Percentiles rank a stretch among this genome's conserved stretches.
Conservation (phyloP, 768 basidiomycete genomes). For the Psilocybe cyanescens region DNA sequence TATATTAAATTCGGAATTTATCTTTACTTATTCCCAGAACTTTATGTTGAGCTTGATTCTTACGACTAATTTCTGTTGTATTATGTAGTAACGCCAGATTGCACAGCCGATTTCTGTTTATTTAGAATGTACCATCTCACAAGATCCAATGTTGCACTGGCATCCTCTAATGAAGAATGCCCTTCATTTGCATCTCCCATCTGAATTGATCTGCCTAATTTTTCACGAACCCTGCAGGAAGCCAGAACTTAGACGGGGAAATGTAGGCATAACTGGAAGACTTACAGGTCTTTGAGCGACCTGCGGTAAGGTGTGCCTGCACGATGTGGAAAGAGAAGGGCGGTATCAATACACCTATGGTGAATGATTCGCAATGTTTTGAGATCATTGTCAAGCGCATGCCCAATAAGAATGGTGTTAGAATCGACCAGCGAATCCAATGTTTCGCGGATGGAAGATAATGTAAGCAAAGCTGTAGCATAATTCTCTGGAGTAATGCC, state of each 20-base stretch:
- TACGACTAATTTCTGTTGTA: neutral
- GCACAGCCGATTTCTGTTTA: slow-evolving; percentile 40
- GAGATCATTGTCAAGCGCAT: slow-evolving; percentile 93
- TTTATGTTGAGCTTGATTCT: neutral
- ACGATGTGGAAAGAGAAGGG: slow-evolving; percentile 81
- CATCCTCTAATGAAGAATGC: slow-evolving; percentile 92
- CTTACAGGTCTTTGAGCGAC: slow-evolving; percentile 81
- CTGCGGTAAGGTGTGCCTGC: slow-evolving; percentile 76
- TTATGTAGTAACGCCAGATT: slow-evolving; percentile 13
- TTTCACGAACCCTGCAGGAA: slow-evolving; percentile 72
- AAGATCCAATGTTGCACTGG: slow-evolving; percentile 84
- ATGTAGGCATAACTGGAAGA: slow-evolving; percentile 17
- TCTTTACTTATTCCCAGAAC: neutral
- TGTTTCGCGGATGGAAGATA: slow-evolving; percentile 66
- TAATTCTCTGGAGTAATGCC: slow-evolving; percentile 68
- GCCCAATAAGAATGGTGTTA: slow-evolving; percentile 88
- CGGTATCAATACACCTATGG: slow-evolving; percentile 84
- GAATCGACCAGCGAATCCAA: slow-evolving; percentile 75
- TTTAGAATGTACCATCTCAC: slow-evolving; percentile 83
- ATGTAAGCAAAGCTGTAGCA: slow-evolving; percentile 65
- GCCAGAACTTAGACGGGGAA: slow-evolving; percentile 9
- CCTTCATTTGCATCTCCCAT: slow-evolving; percentile 73
- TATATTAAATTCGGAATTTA: neutral
- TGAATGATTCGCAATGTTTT: slow-evolving; percentile 90
- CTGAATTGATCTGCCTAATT: slow-evolving; percentile 83